Percentiles rank a stretch among this genome's conserved stretches.
phyloP scores from a whole-genome alignment of 257 asterid species.

The Solanum chilense region DNA sequence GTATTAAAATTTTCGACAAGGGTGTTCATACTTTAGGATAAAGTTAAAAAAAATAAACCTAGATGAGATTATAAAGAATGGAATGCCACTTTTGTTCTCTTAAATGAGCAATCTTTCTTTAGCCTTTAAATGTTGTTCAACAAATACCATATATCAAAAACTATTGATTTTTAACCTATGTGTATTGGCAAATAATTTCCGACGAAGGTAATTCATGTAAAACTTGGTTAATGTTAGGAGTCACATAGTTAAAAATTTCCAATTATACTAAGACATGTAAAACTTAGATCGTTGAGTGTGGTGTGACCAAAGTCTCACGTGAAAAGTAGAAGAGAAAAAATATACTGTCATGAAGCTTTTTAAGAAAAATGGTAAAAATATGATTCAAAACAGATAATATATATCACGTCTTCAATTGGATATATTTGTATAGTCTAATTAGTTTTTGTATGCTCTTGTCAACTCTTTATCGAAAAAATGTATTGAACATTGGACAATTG shows the following conservation, averaged over 20 bases:
- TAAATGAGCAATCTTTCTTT: too few species aligned
- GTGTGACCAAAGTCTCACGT: neutral
- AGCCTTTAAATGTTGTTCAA: too few species aligned
- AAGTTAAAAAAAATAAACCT: too few species aligned
- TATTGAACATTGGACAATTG: neutral
- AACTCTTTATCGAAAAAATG: neutral
- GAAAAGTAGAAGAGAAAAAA: neutral
- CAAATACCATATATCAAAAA: too few species aligned
- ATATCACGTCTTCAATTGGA: neutral
- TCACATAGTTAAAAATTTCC: neutral
- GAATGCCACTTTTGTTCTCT: too few species aligned
- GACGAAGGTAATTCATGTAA: neutral
- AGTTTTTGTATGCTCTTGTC: neutral
- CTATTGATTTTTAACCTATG: too few species aligned
- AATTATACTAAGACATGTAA: neutral
- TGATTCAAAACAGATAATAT: neutral
- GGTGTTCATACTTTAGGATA: too few species aligned
- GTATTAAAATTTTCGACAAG: too few species aligned
- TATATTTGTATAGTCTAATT: neutral
- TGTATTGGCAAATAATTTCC: accelerated
- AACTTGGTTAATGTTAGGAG: neutral
- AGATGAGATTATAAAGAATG: too few species aligned
- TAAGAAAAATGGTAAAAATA: neutral
- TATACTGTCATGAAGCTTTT: neutral
- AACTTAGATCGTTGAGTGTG: neutral